Evolutionary conservation across 129 eudicot species (phyloP).

Genomic region (Ambrosia trifida): DNA sequence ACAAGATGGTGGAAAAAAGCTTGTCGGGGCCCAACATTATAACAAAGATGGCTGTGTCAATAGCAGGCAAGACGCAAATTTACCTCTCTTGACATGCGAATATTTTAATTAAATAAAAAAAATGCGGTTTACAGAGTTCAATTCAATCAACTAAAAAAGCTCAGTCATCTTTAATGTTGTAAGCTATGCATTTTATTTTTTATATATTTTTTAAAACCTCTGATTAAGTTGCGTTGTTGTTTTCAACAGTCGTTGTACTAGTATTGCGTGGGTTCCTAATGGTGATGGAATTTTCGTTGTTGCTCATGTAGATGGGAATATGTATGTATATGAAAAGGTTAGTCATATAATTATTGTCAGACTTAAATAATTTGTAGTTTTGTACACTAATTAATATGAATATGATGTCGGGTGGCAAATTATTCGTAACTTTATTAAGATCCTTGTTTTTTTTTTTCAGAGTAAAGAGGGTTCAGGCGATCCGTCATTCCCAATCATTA

Average conservation of each 20-base stretch:
- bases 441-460: slow-evolving; percentile 35
- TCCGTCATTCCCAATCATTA: slow-evolving; percentile 74
- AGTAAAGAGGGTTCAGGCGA: slow-evolving; percentile 81
- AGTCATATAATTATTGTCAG: slow-evolving; percentile 36
- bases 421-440: slow-evolving; percentile 2
- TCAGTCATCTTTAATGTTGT: background rate
- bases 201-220: slow-evolving; percentile 13
- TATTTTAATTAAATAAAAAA: background rate
- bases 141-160: background rate
- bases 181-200: slow-evolving; percentile 8
- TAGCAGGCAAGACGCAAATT: slow-evolving; percentile 63
- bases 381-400: slow-evolving; percentile 10
- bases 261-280: slow-evolving; percentile 90
- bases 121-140: background rate
- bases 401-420: slow-evolving; percentile 22
- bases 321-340: slow-evolving; percentile 92
- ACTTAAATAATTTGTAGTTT: slow-evolving; percentile 10
- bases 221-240: slow-evolving; percentile 33
- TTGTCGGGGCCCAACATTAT: slow-evolving; percentile 93
- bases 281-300: slow-evolving; percentile 86
- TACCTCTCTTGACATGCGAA: slow-evolving; percentile 22
- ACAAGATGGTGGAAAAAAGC: slow-evolving; percentile 94
- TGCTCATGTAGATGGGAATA: slow-evolving; percentile 92
- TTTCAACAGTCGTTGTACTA: slow-evolving; percentile 75
- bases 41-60: slow-evolving; percentile 94